Conservation (phyloP, 2,329 filamentous ascomycete species). For the Aureobasidium pullulans region DNA sequence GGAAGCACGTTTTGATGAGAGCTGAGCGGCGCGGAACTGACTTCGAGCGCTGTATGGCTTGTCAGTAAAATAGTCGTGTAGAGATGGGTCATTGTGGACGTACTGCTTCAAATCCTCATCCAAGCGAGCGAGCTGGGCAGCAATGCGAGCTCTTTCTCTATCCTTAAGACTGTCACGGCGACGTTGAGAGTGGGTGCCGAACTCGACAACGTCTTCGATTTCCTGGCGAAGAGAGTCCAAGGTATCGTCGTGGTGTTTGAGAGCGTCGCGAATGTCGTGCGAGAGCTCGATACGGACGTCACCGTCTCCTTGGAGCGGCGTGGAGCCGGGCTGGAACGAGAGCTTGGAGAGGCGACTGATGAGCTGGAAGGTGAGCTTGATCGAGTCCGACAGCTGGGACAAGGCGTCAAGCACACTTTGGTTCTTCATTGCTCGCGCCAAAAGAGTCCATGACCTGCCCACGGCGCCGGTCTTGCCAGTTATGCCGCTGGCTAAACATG, state of each 20-base stretch:
- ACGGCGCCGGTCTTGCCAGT: background rate
- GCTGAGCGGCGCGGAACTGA: slow-evolving; percentile 73
- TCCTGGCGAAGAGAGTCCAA: slow-evolving; percentile 75
- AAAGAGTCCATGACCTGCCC: too few relatives aligned
- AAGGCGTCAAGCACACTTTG: background rate
- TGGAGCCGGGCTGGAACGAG: slow-evolving; percentile 55
- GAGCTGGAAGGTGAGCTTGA: slow-evolving; percentile 47
- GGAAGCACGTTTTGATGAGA: slow-evolving; percentile 68
- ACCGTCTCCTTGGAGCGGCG: slow-evolving; percentile 51
- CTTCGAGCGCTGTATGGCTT: slow-evolving; percentile 45
- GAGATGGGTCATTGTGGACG: slow-evolving; percentile 17
- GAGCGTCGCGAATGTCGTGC: slow-evolving; percentile 68
- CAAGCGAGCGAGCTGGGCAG: slow-evolving; percentile 59
- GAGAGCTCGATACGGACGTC: slow-evolving; percentile 64
- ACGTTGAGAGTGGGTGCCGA: slow-evolving; percentile 28
- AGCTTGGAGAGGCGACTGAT: slow-evolving; percentile 52
- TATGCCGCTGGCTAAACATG: background rate
- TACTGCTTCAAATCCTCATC: slow-evolving; percentile 66
- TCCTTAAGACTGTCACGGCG: slow-evolving; percentile 48
- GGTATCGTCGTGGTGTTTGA: slow-evolving; percentile 76
- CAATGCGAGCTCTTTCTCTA: slow-evolving; percentile 57
- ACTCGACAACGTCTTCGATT: slow-evolving; percentile 58
- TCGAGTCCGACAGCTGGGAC: slow-evolving; percentile 42
- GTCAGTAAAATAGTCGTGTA: background rate
- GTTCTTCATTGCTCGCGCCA: slow-evolving; percentile 4